phyloP scores from a whole-genome alignment of 257 asterid genomes.

The Plantago elongata region DNA sequence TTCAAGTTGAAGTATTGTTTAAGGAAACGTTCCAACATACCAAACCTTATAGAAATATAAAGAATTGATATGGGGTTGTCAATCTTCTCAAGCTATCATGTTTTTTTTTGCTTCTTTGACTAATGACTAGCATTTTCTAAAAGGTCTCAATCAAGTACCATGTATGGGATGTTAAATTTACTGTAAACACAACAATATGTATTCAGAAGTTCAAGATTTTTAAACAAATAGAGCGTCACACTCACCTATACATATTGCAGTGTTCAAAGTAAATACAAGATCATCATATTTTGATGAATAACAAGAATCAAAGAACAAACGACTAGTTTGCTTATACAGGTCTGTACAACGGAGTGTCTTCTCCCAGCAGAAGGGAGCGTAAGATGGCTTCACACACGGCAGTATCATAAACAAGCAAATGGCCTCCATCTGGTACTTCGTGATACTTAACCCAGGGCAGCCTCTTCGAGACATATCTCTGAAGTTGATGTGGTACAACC shows the following conservation, averaged over 20 bases:
- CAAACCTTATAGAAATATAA: too few relatives aligned
- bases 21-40: not conserved
- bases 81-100: too few relatives aligned
- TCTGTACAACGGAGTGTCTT: conserved; percentile 10
- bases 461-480: conserved; percentile 37
- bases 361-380: conserved; percentile 30
- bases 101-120: too few relatives aligned
- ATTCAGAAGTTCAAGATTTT: too few relatives aligned
- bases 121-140: too few relatives aligned
- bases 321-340: not conserved
- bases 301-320: not conserved
- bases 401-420: conserved; percentile 41
- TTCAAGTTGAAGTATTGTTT: not conserved
- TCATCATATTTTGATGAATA: not conserved
- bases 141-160: too few relatives aligned
- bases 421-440: conserved; percentile 68
- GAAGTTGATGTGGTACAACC: conserved; percentile 37
- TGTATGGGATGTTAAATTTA: too few relatives aligned
- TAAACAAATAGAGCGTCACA: too few relatives aligned
- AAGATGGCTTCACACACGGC: conserved; percentile 49
- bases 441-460: conserved; percentile 77
- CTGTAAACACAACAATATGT: too few relatives aligned
- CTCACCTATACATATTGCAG: too few relatives aligned
- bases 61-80: too few relatives aligned
- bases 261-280: too few relatives aligned